A percentile compares a stretch with the other conserved stretches of the same genome.
phyloP scores from a whole-genome alignment of 768 basidiomycete species.

The Serendipita sp. region DNA sequence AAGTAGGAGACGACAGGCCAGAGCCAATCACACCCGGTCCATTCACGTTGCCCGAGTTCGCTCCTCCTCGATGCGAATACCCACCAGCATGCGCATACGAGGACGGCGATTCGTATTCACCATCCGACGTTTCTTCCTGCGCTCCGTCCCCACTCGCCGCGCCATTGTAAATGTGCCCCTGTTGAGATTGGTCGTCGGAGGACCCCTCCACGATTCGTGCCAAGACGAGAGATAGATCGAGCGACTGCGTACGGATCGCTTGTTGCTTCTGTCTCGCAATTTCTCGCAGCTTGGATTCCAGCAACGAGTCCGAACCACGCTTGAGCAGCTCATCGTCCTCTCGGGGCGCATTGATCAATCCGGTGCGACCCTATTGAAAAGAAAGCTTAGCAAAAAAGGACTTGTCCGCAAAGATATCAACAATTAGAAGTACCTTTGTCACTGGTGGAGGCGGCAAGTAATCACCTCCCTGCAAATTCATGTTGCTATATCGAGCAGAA shows the following conservation, averaged over 20 bases:
- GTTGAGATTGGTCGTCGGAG: background rate
- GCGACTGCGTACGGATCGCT: constrained; percentile 75
- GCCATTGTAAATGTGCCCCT: too few relatives aligned
- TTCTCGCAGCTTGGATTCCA: constrained; percentile 73
- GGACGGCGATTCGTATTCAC: background rate
- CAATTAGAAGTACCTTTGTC: background rate
- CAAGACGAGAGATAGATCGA: constrained; percentile 74
- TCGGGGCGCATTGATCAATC: constrained; percentile 25
- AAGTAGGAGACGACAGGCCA: too few relatives aligned
- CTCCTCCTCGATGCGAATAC: background rate
- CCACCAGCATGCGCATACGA: background rate
- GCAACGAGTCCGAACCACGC: constrained; percentile 67
- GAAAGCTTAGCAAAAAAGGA: constrained; percentile 31
- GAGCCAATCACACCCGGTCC: background rate
- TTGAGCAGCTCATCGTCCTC: constrained; percentile 64
- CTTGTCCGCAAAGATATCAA: constrained; percentile 28
- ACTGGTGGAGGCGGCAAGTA: constrained; percentile 33
- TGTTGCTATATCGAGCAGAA: constrained; percentile 18
- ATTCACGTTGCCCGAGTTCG: background rate
- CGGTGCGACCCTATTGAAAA: constrained; percentile 4
- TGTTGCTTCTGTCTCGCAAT: constrained; percentile 61
- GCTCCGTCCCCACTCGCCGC: background rate
- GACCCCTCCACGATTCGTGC: constrained; percentile 53
- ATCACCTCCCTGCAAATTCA: constrained; percentile 23
- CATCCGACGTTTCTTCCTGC: background rate